Evolutionary conservation across 352 stramenopile genomes (phyloP).

Genomic region (Globisporangium spiculum): DNA sequence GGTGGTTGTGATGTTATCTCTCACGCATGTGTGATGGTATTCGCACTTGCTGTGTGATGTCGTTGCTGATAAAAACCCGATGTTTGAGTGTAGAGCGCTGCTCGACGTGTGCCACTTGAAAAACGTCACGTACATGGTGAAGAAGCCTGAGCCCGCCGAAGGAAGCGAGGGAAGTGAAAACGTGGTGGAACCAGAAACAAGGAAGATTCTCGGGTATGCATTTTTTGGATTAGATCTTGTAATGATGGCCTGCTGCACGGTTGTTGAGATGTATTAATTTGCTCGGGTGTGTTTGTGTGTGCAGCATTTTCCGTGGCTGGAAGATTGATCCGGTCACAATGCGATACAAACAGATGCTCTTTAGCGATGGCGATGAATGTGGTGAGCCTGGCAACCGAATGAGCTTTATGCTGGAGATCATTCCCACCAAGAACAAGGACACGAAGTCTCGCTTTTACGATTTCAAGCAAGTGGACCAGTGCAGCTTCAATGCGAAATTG

Average conservation of each 20-base stretch:
- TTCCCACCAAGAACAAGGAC: conserved; percentile 39
- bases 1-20: conserved; percentile 7
- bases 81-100: conserved; percentile 31
- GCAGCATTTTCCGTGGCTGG: conserved; percentile 76
- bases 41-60: background rate
- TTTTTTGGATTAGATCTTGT: background rate
- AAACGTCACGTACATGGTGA: conserved; percentile 54
- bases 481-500: conserved; percentile 50
- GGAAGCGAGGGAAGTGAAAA: background rate
- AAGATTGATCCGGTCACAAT: conserved; percentile 74
- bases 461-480: conserved; percentile 56
- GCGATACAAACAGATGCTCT: conserved; percentile 77
- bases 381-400: conserved; percentile 39
- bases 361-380: conserved; percentile 73
- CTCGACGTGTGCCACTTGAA: conserved; percentile 59
- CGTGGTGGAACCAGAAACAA: conserved; percentile 19
- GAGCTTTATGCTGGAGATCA: conserved; percentile 49
- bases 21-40: background rate
- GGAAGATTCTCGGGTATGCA: conserved; percentile 53
- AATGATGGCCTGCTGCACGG: background rate
- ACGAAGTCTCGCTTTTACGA: conserved; percentile 41
- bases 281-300: background rate
- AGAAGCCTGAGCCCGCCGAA: conserved; percentile 18
- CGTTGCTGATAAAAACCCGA: background rate
- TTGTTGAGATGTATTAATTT: background rate